Evolutionary conservation across 2,329 filamentous ascomycete species (phyloP).

Genomic region (Dichotomopilus funicola): DNA sequence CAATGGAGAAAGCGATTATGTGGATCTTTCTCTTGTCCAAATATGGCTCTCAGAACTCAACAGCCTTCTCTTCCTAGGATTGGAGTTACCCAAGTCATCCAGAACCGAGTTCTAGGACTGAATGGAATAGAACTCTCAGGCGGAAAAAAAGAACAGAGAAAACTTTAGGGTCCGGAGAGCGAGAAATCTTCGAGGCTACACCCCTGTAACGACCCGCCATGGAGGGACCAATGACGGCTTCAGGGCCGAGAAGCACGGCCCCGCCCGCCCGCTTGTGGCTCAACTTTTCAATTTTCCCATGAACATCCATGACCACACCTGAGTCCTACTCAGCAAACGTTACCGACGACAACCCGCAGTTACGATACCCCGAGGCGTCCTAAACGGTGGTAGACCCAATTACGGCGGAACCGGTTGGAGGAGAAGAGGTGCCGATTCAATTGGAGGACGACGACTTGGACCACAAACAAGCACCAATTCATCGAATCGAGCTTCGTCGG

Average conservation of each 20-base stretch:
- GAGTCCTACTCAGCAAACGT: not conserved
- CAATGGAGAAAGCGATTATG: too few species aligned
- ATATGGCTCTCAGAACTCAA: too few species aligned
- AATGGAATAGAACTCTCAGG: too few species aligned
- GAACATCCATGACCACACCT: constrained; percentile 5
- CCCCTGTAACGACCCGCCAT: not conserved
- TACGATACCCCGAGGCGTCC: too few species aligned
- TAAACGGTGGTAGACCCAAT: too few species aligned
- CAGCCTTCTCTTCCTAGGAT: too few species aligned
- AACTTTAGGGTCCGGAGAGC: not conserved
- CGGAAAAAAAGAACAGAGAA: not conserved
- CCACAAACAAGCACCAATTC: too few species aligned
- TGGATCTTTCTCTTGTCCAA: too few species aligned
- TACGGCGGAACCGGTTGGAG: too few species aligned
- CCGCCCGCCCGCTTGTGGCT: constrained; percentile 8
- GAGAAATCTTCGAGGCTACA: not conserved
- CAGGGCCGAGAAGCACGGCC: constrained; percentile 2
- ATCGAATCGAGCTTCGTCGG: not conserved
- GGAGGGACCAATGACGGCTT: constrained; percentile 4
- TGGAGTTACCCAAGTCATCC: too few species aligned
- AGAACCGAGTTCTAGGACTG: too few species aligned
- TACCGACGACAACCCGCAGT: too few species aligned
- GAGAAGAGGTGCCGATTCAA: not conserved
- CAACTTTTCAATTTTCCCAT: constrained; percentile 9
- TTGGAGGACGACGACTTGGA: not conserved